Evolutionary conservation across 495 filamentous ascomycete species (phyloP).

Genomic region (Penicillium paradoxum): DNA sequence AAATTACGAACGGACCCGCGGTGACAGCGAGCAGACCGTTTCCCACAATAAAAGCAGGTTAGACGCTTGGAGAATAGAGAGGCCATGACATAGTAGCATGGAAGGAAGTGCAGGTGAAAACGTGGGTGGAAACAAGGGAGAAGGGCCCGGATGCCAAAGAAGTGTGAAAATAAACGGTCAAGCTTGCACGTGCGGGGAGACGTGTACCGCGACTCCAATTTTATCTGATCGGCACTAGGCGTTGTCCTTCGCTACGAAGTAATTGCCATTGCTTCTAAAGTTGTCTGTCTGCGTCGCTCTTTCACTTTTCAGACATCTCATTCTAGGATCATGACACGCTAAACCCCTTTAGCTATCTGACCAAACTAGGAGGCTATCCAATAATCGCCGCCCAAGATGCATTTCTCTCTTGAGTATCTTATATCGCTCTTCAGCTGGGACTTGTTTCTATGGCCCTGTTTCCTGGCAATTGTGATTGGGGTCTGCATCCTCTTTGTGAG

Average conservation of each 20-base stretch:
- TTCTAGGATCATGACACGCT: not conserved
- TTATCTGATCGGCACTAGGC: not conserved
- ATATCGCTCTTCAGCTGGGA: not conserved
- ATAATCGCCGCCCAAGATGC: not conserved
- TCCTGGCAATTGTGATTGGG: constrained; percentile 4
- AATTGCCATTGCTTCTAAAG: not conserved
- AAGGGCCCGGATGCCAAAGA: constrained; percentile 10
- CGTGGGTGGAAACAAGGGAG: constrained; percentile 10
- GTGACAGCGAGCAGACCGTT: constrained; percentile 50
- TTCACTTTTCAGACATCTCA: not conserved
- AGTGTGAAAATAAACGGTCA: constrained; percentile 32
- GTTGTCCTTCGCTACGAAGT: not conserved
- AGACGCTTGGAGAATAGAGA: constrained; percentile 46
- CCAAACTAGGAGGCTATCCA: not conserved
- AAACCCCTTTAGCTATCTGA: not conserved
- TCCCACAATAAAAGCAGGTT: constrained; percentile 73
- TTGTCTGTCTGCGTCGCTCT: not conserved
- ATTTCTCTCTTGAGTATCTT: not conserved
- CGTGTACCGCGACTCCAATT: constrained; percentile 11
- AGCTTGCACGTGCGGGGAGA: constrained; percentile 26
- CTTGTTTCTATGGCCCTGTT: not conserved
- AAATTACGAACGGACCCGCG: constrained; percentile 54
- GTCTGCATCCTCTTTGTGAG: constrained; percentile 18
- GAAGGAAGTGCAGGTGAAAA: constrained; percentile 1
- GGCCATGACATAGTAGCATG: constrained; percentile 39